phyloP scores from a whole-genome alignment of 352 stramenopile species.

The Lagenidium giganteum region DNA sequence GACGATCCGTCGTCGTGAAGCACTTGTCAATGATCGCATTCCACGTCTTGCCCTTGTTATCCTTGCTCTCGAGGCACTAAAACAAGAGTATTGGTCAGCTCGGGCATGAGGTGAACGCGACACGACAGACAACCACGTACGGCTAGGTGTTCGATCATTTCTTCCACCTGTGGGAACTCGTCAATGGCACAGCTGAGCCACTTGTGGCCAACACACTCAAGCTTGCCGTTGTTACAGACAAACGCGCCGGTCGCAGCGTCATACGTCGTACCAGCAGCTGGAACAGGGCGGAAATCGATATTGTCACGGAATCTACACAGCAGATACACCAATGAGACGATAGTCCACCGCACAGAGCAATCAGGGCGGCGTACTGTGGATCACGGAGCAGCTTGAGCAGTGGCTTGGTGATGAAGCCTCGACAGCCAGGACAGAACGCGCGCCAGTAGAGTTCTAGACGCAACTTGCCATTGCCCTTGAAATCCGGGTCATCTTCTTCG shows the following conservation, averaged over 20 bases:
- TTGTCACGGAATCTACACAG: slow-evolving; percentile 59
- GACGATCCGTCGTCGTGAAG: slow-evolving; percentile 38
- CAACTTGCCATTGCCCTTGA: slow-evolving; percentile 44
- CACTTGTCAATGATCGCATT: slow-evolving; percentile 57
- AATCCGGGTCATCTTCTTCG: slow-evolving; percentile 5
- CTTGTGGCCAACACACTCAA: slow-evolving; percentile 74
- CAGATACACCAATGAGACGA: no score
- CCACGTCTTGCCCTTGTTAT: slow-evolving; percentile 71
- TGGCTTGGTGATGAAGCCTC: slow-evolving; percentile 62
- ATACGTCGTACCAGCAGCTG: slow-evolving; percentile 56
- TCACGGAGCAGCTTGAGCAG: slow-evolving; percentile 59
- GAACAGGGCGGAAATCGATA: slow-evolving; percentile 66
- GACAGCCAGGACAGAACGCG: slow-evolving; percentile 74
- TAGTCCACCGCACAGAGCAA: neutral
- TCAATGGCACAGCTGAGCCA: slow-evolving; percentile 76
- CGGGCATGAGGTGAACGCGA: neutral
- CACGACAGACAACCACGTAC: slow-evolving; percentile 19
- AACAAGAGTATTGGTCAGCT: neutral
- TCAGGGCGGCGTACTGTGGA: slow-evolving; percentile 32
- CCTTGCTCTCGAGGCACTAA: slow-evolving; percentile 70
- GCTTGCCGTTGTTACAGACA: slow-evolving; percentile 54
- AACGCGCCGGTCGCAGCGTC: slow-evolving; percentile 59
- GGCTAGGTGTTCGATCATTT: slow-evolving; percentile 57
- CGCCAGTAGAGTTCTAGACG: slow-evolving; percentile 74
- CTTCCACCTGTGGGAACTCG: slow-evolving; percentile 53